phyloP scores from a whole-genome alignment of 148 eudicot genomes.

The Cornus florida region DNA sequence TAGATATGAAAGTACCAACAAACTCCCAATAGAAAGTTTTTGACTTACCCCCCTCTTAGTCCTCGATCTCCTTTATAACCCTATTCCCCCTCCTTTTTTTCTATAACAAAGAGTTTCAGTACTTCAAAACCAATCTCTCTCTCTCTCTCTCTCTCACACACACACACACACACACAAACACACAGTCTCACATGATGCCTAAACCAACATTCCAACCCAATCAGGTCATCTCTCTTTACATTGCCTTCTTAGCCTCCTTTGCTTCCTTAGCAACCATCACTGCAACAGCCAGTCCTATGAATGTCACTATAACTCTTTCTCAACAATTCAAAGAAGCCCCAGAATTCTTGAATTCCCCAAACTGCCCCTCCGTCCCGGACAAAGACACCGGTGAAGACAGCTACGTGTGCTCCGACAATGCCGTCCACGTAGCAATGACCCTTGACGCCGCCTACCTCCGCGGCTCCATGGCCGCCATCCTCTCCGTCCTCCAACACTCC shows the following conservation, averaged over 20 bases:
- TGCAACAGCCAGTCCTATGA: not conserved
- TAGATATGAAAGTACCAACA: not conserved
- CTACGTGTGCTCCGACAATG: conserved; percentile 44
- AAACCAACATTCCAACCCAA: not conserved
- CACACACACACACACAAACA: conserved; percentile 8
- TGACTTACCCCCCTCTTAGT: not conserved
- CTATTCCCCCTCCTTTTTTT: not conserved
- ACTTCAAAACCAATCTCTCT: conserved; percentile 18
- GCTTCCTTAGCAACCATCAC: not conserved
- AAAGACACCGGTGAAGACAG: not conserved
- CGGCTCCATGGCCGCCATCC: conserved; percentile 81
- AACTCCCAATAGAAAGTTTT: not conserved
- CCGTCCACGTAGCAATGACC: conserved; percentile 86
- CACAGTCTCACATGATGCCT: not conserved
- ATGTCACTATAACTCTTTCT: not conserved
- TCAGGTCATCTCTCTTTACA: not conserved
- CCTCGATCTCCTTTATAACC: too few relatives aligned
- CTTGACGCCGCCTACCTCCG: conserved; percentile 77
- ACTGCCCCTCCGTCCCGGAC: conserved; percentile 37
- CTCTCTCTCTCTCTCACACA: not conserved
- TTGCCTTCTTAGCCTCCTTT: not conserved
- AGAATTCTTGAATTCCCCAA: conserved; percentile 61
- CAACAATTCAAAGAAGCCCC: conserved; percentile 72
- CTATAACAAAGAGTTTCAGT: conserved; percentile 3
- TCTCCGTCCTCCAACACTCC: conserved; percentile 79